Evolutionary conservation across 169 alveolate species (phyloP), one percentile per base, ranked within the genome.

Genomic region (Eimeria necatrix): DNA sequence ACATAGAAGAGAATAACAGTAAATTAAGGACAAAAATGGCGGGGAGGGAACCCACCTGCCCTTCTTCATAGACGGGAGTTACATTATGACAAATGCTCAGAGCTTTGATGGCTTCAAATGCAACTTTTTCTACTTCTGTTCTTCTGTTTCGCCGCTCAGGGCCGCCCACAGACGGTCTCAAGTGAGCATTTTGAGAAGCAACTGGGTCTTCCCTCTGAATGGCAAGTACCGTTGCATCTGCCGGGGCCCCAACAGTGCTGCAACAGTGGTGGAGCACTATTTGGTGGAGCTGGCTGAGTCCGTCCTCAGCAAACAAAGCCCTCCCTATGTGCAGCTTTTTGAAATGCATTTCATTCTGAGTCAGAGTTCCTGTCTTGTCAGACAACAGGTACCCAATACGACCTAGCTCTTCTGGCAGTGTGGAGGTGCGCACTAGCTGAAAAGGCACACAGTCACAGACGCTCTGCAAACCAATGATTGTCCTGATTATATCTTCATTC

Each of bases 321-420:
- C 97, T 53, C 8, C 98, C 97, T 8, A 96, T 94, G 95, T 97
- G 98, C 51, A 97, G 95, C 51, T 95, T 95, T 60, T 96, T 97
- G 22, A 97, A 94, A n/a, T 98, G 96, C 99, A 99, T 99, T 74
- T 98, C 99, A 95, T 99, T 99, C 95, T 99, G 98, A 24, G 99
- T 99, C 86, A 99, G 96, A 14, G 99, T 99, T 24, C 99, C 99
- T 9, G 99, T 99, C 97, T 99, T 99, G 94, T 99, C 99, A 7
- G 99, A 96, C 73, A 99, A 96, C 49, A 99, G 96, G 95, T 97
- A 98, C 53, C 98, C 98, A n/a, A 99, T 97, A 53, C 99, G 96
- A 32, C 99, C 99, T 61, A 99, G 97, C 93, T 99, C 99, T 98
- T 99, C 99, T 14, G 99, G 99, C 60, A 98, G 97, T 4, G 98